Percentiles rank a stretch among this genome's conserved stretches.
Conservation (phyloP, 495 filamentous ascomycete species). For the Xylaria flabelliformis region DNA sequence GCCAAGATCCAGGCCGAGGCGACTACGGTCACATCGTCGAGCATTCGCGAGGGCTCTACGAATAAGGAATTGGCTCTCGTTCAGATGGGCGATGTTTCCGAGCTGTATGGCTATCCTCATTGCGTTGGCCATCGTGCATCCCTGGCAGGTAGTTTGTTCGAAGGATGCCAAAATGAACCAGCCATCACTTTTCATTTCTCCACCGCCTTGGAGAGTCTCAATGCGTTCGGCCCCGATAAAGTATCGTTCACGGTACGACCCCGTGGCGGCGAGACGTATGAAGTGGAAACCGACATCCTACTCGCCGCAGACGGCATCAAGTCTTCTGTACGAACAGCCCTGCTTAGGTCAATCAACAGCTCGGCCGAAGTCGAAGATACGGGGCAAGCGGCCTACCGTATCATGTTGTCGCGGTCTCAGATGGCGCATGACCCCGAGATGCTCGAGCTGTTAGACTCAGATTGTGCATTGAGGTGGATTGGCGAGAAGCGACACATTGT, state of each 20-base stretch:
- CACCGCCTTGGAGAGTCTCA: slow-evolving; percentile 58
- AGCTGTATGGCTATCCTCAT: slow-evolving; percentile 75
- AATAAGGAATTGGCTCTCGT: slow-evolving; percentile 73
- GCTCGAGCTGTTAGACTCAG: slow-evolving; percentile 67
- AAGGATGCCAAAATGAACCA: slow-evolving; percentile 67
- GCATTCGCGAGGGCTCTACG: slow-evolving; percentile 66
- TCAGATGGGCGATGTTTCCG: slow-evolving; percentile 67
- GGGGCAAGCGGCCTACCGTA: slow-evolving; percentile 81
- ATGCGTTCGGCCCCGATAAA: slow-evolving; percentile 58
- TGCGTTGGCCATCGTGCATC: slow-evolving; percentile 80
- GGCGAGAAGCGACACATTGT: slow-evolving; percentile 81
- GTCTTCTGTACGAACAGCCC: slow-evolving; percentile 63
- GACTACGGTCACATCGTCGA: slow-evolving; percentile 52
- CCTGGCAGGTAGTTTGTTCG: slow-evolving; percentile 71
- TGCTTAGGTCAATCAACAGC: slow-evolving; percentile 64
- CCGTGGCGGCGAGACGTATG: slow-evolving; percentile 61
- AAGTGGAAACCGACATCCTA: slow-evolving; percentile 69
- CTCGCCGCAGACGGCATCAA: slow-evolving; percentile 80
- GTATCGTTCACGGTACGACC: slow-evolving; percentile 64
- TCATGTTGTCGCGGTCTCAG: slow-evolving; percentile 75
- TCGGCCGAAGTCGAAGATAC: slow-evolving; percentile 70
- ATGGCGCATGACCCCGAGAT: slow-evolving; percentile 72
- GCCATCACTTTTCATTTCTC: slow-evolving; percentile 75
- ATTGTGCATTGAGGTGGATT: slow-evolving; percentile 78
- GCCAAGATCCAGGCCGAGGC: slow-evolving; percentile 69